Evolutionary conservation across 805 yeast species (phyloP), one percentile per base, ranked within the genome.

Genomic region (Kuraishia hungarica): DNA sequence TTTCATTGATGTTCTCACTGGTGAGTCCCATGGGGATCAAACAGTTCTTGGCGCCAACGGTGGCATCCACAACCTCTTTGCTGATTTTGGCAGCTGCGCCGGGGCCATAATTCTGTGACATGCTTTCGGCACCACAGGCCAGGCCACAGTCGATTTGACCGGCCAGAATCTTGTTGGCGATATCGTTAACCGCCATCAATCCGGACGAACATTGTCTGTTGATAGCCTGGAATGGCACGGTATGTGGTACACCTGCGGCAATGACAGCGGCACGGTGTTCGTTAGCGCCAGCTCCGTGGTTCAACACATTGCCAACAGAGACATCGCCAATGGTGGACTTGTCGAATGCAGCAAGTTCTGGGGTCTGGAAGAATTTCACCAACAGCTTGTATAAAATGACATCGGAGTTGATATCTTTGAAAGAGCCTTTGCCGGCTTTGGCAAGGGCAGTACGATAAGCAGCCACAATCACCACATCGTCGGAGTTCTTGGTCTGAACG

Each of bases 141-240:
- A 93, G 75, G 55, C 98, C 98, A 64, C 93, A 79, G 61, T 84
- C 89, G 64, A 93, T 91, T 77, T 92, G 97, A 48, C 97, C 97
- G 57, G 81, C 73, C 62, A 77, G 76, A 67, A 93, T 92, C 74
- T 89, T 89, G 74, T 87, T 89, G 61, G 97, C 97, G 62, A 93
- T 81, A 67, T 89, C 94, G 65, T 88, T 86, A 43, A 92, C 82
- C 15, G 97, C 96, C 80, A 91, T 88, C 64, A 93, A 77, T 26
- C 97, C 97, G 2, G 96, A 88, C 7, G 97, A 89, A 71, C 98
- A 93, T 70, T 92, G 97, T 72, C 98, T 84, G 77, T 93, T 93
- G 60, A 93, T 67, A 17, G 97, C 91, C 64, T 83, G 73, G 62
- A 92, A 89, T 10, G 96, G 92, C 15, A 86, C 78, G 1, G 84